These are phyloP conservation scores for Eucalyptus camaldulensis DNA, from an alignment of 345 rosid genomes.

Conservation along the genomic window DNA sequence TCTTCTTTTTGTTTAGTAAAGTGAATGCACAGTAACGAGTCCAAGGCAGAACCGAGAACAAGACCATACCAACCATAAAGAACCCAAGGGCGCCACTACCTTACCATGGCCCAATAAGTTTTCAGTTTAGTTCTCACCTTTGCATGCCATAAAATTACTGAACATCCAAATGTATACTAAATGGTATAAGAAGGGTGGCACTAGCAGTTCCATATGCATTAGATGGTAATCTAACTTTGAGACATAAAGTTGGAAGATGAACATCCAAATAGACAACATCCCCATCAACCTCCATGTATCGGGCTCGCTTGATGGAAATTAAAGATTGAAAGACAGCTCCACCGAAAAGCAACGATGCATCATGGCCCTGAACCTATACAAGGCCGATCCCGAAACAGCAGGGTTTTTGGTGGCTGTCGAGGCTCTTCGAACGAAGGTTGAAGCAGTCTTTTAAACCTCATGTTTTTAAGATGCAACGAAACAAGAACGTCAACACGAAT, in stretches of 20 bases:
- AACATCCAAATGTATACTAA: too few relatives aligned
- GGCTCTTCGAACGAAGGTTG: slow-evolving; percentile 88
- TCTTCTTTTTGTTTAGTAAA: too few relatives aligned
- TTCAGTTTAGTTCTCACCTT: not conserved
- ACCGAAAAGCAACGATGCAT: slow-evolving; percentile 55
- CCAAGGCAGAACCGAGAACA: too few relatives aligned
- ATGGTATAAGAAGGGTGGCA: not conserved
- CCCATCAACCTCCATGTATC: slow-evolving; percentile 90
- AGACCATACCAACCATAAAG: too few relatives aligned
- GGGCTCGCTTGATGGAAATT: slow-evolving; percentile 81
- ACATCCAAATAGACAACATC: slow-evolving; percentile 99
- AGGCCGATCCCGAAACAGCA: slow-evolving; percentile 62
- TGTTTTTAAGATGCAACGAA: slow-evolving; percentile 1
- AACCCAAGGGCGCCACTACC: not conserved
- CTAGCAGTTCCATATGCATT: not conserved
- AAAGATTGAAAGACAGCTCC: slow-evolving; percentile 83
- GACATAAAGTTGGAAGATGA: not conserved
- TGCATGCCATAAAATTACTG: not conserved
- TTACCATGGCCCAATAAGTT: not conserved
- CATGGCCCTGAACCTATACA: slow-evolving; percentile 76
- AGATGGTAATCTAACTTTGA: not conserved
- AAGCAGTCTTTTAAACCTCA: slow-evolving; percentile 86
- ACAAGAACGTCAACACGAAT: not conserved
- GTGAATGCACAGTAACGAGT: too few relatives aligned
- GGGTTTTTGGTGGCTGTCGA: slow-evolving; percentile 85